These are phyloP conservation scores for Naegleria lovaniensis DNA, from an alignment of 208 protist genomes.

Conservation along the genomic window DNA sequence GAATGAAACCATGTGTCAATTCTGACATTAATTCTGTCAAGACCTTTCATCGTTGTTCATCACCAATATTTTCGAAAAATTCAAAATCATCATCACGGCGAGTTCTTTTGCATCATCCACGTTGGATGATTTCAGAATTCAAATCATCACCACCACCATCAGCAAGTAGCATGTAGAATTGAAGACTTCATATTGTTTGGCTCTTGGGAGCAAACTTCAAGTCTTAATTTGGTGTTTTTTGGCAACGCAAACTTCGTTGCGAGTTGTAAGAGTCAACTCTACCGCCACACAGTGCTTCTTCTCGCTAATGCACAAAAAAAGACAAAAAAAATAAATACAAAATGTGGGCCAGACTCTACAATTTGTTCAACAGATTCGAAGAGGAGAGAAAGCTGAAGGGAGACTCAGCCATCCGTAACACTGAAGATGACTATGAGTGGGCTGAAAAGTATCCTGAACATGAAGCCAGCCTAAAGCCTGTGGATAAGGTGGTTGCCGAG, in stretches of 20 bases:
- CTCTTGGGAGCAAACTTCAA: too few species aligned
- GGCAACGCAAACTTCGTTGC: not conserved
- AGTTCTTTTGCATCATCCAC: too few species aligned
- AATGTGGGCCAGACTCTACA: not conserved
- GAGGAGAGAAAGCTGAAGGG: not conserved
- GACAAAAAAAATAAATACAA: not conserved
- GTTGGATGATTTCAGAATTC: too few species aligned
- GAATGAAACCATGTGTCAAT: too few species aligned
- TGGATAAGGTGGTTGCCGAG: not conserved
- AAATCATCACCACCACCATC: too few species aligned
- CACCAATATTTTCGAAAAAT: too few species aligned
- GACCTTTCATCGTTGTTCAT: too few species aligned
- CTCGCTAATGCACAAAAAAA: not conserved
- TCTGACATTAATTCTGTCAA: too few species aligned
- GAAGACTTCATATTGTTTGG: too few species aligned
- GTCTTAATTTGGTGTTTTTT: not conserved
- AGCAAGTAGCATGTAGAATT: too few species aligned
- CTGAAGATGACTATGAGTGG: not conserved
- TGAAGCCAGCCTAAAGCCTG: not conserved
- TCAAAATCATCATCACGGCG: too few species aligned
- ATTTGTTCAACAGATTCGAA: not conserved
- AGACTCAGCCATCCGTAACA: not conserved
- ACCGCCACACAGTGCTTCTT: not conserved
- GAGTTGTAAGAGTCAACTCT: not conserved
- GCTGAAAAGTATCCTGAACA: not conserved